Evolutionary conservation across 2,329 filamentous ascomycete genomes (phyloP), one percentile per base, ranked within the genome.

Genomic region (Tolypocladium cylindrosporum): DNA sequence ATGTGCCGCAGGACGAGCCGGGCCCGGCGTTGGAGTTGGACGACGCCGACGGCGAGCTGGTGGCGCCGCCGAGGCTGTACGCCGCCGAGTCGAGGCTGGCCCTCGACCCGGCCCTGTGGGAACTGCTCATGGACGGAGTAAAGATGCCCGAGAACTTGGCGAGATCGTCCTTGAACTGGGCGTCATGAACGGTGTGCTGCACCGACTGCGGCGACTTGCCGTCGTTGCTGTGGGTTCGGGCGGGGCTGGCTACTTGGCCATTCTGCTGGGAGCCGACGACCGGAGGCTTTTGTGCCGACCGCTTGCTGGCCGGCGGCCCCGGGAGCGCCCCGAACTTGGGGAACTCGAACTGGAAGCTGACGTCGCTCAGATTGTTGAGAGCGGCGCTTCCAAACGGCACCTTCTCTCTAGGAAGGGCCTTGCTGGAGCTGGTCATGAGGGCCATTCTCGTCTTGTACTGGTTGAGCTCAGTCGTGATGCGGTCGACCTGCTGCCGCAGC

Each of bases 331-430:
- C 94, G 67, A 99, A 97, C 69, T 89, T 92, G 63, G 94, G 93
- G 63, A 97, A 97, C 64, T 97, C 93, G 65, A 99, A 97, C 64
- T 93, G 87, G 69, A 97, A 97, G 69, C 88, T 91, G 70, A 89
- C 87, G 61, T 89, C 88, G 66, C 80, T 85, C 57, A 87, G 76
- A 64, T 85, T 87, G 70, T 77, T 83, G 61, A 84, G 69, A 13
- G 77, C 78, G 27, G 77, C 70, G 57, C 66, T 71, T 66, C 80
- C 75, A 66, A 80, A 77, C 1, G 65, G 57, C 0, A 64, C 56
- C 55, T 69, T 70, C 16, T 77, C 78, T 69, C 81, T 72, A 1
- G 65, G 58, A 2, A 79, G 59, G 21, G 63, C 59, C 61, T 64
- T 70, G 65, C 55, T 68, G 27, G 27, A 24, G 57, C 62, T 73